Base-by-base conservation (phyloP, 805 yeast species). In the Wickerhamiella slavikovae region DNA sequence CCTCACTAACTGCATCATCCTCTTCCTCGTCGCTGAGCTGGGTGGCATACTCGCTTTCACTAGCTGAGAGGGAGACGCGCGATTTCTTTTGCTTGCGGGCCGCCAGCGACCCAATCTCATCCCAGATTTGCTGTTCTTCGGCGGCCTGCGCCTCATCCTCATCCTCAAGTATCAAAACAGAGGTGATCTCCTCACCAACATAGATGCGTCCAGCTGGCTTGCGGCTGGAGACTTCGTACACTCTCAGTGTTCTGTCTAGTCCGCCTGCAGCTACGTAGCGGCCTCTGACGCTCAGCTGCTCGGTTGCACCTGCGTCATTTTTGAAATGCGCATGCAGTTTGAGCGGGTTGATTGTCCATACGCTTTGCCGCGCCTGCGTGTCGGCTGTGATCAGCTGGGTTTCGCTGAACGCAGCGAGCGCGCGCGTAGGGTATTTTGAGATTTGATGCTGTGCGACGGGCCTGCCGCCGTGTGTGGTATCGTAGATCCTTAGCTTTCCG, bases 191-290 rank as follows among this genome's bases (percentile, higher is more conserved):
- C 4, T 79, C 66, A 2, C 91, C 92, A 17, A 74, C 43, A 42
- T 66, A 85, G 4, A 78, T 75, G 44, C 80, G 80, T 5, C 69
- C 80, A 7, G 68, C 51, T 28, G 68, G 56, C 25, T 66, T 64
- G 29, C 91, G 60, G 1, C 69, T 52, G 2, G 53, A 54, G 4
- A 69, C 46, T 35, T 80, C 74, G 50, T 66, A 85, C 3, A 77
- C 78, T 34, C 94, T 64, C 17, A 79, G 59, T 43, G 80, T 85
- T 43, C 93, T 62, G 45, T 89, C 98, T 15, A 83, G 61, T 0
- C 94, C 92, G 25, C 92, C 95, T 13, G 78, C 60, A 2, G 71
- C 70, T 5, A 83, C 43, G 17, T 73, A 45, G 7, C 22, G 24
- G 10, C 39, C 43, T 18, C 38, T 36, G 8, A 18, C 12, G 11